Base-by-base conservation (phyloP, 2,329 filamentous ascomycete genomes). In the Fusarium sterilihyphosum region DNA sequence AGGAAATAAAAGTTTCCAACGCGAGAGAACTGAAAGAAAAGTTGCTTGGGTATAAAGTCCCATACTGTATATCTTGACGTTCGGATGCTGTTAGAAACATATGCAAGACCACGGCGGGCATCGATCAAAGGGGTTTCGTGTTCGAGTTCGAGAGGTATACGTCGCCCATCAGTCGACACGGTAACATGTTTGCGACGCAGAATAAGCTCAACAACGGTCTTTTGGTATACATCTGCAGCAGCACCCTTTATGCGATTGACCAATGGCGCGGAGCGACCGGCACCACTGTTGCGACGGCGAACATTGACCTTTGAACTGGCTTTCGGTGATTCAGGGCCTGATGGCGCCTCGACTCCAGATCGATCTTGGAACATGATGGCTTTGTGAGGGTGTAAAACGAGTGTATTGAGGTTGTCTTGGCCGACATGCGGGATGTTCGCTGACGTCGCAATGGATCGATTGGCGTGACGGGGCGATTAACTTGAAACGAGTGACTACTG, bases 1-100 rank as follows among this genome's bases (percentile, higher is more conserved):
- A 97, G 87, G 82, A 97, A 97, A 82, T 97, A 90, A 78, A 97
- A 96, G 82, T 97, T 97, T 75, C 93, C 93, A 54, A 97, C 84
- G 70, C 96, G 93, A 13, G 93, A 93, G 80, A 96, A 96, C 79
- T 97, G 94, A 62, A 94, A 95, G 68, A 95, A 88, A 22, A 97
- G 82, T 80, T 97, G 95, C 71, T 94, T 93, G 6, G 94, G 95
- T 20, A 97, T 82, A 80, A 97, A 97, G 81, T 95, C 93, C 88
- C 92, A 95, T 5, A 94, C 82, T 26, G 92, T 96, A 81, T 97
- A 97, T 54, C 94, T 91, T 73, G 93, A 94, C 1, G 93, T 96
- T 47, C 94, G 91, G 73, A 97, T 96, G 74, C 88, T 90, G 81
- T 90, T 90, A 61, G 86, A 86, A 52, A 89, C 79, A 80, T 86